Evolutionary conservation across 2,329 filamentous ascomycete genomes (phyloP).

Genomic region (Colletotrichum acutatum): DNA sequence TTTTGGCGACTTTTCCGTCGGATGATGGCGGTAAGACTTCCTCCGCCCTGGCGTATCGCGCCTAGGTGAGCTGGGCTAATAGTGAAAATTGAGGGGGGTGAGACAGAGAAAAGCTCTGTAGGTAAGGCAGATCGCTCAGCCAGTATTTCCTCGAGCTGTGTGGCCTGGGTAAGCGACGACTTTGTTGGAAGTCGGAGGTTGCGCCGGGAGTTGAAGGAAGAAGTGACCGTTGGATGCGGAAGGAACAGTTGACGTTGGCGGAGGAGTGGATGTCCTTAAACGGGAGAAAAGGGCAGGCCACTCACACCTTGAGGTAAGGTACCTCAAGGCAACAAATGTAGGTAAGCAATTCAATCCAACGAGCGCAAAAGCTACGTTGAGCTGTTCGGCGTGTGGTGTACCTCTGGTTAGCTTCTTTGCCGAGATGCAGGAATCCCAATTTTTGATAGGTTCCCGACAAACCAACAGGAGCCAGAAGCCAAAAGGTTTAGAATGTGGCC

Average conservation of each 20-base stretch:
- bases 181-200: neutral
- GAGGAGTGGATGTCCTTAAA: neutral
- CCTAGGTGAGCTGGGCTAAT: neutral
- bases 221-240: conserved; percentile 2
- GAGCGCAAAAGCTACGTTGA: neutral
- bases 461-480: neutral
- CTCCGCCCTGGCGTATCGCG: neutral
- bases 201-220: neutral
- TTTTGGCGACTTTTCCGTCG: neutral
- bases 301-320: neutral
- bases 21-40: neutral
- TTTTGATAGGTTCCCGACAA: neutral
- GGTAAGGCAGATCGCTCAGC: too few relatives aligned
- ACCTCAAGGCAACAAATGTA: neutral
- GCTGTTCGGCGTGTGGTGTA: neutral
- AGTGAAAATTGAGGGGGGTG: neutral
- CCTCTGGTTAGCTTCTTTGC: neutral
- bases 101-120: neutral
- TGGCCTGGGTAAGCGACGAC: neutral
- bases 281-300: neutral
- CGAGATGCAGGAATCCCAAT: neutral
- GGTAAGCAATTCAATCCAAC: neutral
- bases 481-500: conserved; percentile 20
- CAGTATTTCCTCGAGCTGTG: neutral
- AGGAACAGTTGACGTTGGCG: conserved; percentile 14